phyloP scores from a whole-genome alignment of 2,329 filamentous ascomycete genomes.

The Penicillium crustosum region DNA sequence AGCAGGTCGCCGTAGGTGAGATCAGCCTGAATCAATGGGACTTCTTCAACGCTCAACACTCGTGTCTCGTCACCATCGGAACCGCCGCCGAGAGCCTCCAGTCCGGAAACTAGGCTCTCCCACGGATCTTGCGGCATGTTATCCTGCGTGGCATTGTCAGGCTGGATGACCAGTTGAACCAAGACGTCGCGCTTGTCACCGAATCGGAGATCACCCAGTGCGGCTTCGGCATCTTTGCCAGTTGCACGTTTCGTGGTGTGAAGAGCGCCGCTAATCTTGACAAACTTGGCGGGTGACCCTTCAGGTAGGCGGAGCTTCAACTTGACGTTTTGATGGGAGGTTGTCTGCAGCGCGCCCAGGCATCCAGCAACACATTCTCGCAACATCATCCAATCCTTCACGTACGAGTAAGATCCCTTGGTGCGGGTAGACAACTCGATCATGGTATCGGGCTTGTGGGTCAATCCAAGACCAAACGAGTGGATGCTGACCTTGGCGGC shows the following conservation, averaged over 20 bases:
- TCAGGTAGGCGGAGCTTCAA: slow-evolving; percentile 91
- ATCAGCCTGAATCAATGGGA: slow-evolving; percentile 92
- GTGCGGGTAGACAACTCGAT: slow-evolving; percentile 93
- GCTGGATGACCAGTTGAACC: slow-evolving; percentile 87
- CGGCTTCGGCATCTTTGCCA: slow-evolving; percentile 89
- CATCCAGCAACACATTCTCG: slow-evolving; percentile 94
- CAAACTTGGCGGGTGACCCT: slow-evolving; percentile 95
- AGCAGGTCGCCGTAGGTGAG: slow-evolving; percentile 91
- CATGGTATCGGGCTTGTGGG: slow-evolving; percentile 98
- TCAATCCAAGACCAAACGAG: slow-evolving; percentile 93
- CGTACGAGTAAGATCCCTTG: slow-evolving; percentile 95
- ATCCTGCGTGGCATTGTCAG: slow-evolving; percentile 79
- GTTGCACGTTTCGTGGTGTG: slow-evolving; percentile 96
- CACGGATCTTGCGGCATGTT: slow-evolving; percentile 88
- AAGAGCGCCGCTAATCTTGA: slow-evolving; percentile 95
- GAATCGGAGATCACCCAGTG: slow-evolving; percentile 86
- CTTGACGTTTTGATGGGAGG: slow-evolving; percentile 98
- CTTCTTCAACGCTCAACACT: slow-evolving; percentile 83
- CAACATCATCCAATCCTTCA: slow-evolving; percentile 99
- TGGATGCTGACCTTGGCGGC: slow-evolving; percentile 97
- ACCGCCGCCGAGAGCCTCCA: slow-evolving; percentile 88
- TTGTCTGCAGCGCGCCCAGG: slow-evolving; percentile 83
- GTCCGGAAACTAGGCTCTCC: slow-evolving; percentile 93
- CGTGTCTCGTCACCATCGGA: slow-evolving; percentile 84
- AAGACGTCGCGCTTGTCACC: slow-evolving; percentile 94